Evolutionary conservation across 129 eudicot species (phyloP), one percentile per base, ranked within the genome.

Genomic region (Tagetes patula): DNA sequence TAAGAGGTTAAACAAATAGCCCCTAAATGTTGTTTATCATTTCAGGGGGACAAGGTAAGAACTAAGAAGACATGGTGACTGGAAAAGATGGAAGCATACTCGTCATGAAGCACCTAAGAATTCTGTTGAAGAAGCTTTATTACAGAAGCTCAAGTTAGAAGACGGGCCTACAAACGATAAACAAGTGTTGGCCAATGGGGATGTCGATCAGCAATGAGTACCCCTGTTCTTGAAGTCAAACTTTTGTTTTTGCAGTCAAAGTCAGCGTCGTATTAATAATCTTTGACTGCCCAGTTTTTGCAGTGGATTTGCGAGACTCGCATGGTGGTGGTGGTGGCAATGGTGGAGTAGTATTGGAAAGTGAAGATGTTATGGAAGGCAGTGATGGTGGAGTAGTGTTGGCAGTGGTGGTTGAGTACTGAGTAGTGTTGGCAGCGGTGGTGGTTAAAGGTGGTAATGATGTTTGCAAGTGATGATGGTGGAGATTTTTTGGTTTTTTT

Each of bases 41-140:
- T 67, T 34, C 69, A 89, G 96, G 90, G 79, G 5, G 90, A 87
- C 75, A 89, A 83, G 75, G 31, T 89, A 39, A n/a, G n/a, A n/a
- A n/a, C n/a, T n/a, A n/a, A 89, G 96, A 79, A 83, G 84, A 71
- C 91, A 84, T 59, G 71, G 53, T 10, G 89, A 83, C 32, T 89
- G 96, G 96, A 76, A 48, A 73, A 82, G 70, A 63, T 89, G 96
- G 92, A 45, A 77, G 64, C 72, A 45, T 5, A 39, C 80, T 12
- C 73, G 75, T 0, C 73, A 27, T 62, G 70, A 67, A 58, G 58
- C 55, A 53, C 53, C 76, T 48, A 40, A 77, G 33, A 83, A 70
- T 32, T 39, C 4, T 33, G 65, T 63, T 20, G 80, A 83, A 72
- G 67, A 79, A 65, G 61, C 78, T 32, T 82, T 87, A 7, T 30